These are phyloP conservation scores for Camillea tinctor DNA, from an alignment of 2,329 filamentous ascomycete species.

Conservation along the genomic window DNA sequence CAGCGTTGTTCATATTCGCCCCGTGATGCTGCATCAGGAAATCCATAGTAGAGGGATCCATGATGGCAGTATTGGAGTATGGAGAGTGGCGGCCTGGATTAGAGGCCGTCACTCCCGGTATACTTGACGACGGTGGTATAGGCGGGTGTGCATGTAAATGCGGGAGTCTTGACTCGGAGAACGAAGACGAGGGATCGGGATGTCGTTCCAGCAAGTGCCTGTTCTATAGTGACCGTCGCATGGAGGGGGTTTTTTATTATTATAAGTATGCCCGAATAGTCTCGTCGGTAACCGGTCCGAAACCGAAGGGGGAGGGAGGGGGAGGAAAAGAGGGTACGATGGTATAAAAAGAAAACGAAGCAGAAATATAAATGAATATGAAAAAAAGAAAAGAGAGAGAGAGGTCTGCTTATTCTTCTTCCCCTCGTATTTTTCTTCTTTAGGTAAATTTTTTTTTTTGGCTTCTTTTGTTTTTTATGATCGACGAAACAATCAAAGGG, in stretches of 20 bases:
- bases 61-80: constrained; percentile 5
- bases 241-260: neutral
- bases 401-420: neutral
- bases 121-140: neutral
- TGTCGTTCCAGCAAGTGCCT: neutral
- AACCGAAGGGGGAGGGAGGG: neutral
- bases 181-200: neutral
- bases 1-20: constrained; percentile 7
- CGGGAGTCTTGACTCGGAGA: neutral
- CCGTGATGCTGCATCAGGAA: constrained; percentile 27
- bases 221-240: neutral
- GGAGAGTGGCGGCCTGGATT: constrained; percentile 19
- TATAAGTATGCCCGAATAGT: neutral
- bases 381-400: neutral
- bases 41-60: constrained; percentile 31
- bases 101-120: constrained; percentile 16
- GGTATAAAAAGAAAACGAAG: constrained; percentile 1
- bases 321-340: neutral
- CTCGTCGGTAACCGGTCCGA: neutral
- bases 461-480: neutral
- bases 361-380: no score
- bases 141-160: neutral
- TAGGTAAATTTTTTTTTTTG: neutral
- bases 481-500: constrained; percentile 5
- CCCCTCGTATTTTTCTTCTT: no score